These are phyloP conservation scores for Coffea eugenioides DNA, from an alignment of 257 asterid species.

Conservation along the genomic window DNA sequence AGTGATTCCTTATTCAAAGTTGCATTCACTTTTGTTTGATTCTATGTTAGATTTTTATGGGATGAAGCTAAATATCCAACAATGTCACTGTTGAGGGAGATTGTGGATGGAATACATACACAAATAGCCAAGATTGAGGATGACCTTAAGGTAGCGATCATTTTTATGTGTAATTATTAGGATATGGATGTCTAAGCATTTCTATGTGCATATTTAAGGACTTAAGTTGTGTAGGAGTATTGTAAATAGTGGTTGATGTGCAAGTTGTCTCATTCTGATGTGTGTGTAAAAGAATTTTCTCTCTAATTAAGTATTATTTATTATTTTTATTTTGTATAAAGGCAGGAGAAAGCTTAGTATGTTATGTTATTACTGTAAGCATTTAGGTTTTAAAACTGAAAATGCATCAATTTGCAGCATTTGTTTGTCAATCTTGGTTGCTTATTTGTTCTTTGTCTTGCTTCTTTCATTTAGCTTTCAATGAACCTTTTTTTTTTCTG, in stretches of 20 bases:
- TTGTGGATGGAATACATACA: slow-evolving; percentile 76
- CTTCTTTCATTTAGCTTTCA: neutral
- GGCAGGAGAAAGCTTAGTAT: neutral
- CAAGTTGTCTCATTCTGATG: neutral
- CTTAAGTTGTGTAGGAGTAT: neutral
- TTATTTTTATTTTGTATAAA: no score
- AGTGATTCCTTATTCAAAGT: slow-evolving; percentile 1
- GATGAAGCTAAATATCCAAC: slow-evolving; percentile 90
- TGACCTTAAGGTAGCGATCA: slow-evolving; percentile 72
- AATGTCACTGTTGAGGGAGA: slow-evolving; percentile 80
- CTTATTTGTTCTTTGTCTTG: neutral
- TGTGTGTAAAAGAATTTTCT: neutral
- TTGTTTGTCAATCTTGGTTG: no score
- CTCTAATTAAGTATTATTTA: neutral
- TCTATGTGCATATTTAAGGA: neutral
- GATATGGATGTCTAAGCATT: neutral
- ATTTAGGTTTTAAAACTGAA: neutral
- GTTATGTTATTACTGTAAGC: no score
- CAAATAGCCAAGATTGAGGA: slow-evolving; percentile 84
- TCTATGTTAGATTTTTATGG: slow-evolving; percentile 65
- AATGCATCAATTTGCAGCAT: neutral
- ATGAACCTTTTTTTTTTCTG: neutral
- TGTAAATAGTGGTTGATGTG: neutral
- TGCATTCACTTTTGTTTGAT: neutral
- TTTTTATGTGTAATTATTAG: neutral